phyloP scores from a whole-genome alignment of 805 yeast genomes.

The Metschnikowia lochheadii region DNA sequence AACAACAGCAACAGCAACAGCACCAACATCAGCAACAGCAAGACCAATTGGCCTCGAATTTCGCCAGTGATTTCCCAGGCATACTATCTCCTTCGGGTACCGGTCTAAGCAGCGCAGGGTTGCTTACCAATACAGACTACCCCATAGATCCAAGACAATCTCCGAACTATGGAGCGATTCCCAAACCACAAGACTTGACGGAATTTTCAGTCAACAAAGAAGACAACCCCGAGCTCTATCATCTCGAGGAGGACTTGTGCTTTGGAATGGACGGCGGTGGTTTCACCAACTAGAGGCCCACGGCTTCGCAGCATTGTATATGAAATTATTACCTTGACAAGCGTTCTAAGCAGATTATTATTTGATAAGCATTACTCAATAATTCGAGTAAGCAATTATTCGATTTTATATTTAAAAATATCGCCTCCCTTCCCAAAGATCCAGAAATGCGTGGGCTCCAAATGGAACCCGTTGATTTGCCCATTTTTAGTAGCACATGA shows the following conservation, averaged over 20 bases:
- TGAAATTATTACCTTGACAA: not conserved
- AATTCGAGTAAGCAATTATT: not conserved
- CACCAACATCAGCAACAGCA: constrained; percentile 7
- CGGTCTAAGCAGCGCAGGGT: constrained; percentile 19
- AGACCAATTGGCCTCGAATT: constrained; percentile 1
- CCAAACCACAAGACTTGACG: constrained; percentile 43
- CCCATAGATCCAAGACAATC: constrained; percentile 21
- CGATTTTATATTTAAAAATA: constrained; percentile 29
- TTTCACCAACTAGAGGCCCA: constrained; percentile 4
- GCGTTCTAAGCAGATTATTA: too few species aligned
- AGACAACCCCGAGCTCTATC: constrained; percentile 27
- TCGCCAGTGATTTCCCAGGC: constrained; percentile 11
- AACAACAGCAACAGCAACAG: constrained; percentile 13
- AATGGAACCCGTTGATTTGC: constrained; percentile 30
- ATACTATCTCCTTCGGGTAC: constrained; percentile 12
- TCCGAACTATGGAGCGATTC: constrained; percentile 34
- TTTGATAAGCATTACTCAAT: too few species aligned
- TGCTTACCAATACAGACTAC: constrained; percentile 8
- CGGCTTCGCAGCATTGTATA: not conserved
- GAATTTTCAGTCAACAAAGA: constrained; percentile 28
- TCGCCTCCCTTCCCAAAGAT: constrained; percentile 40
- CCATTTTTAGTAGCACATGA: constrained; percentile 33
- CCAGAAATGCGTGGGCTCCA: constrained; percentile 31
- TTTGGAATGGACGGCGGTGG: constrained; percentile 40
- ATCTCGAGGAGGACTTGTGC: constrained; percentile 42